Conservation (phyloP, 192 early-diverging fungal species). For the Linnemannia zychae region DNA sequence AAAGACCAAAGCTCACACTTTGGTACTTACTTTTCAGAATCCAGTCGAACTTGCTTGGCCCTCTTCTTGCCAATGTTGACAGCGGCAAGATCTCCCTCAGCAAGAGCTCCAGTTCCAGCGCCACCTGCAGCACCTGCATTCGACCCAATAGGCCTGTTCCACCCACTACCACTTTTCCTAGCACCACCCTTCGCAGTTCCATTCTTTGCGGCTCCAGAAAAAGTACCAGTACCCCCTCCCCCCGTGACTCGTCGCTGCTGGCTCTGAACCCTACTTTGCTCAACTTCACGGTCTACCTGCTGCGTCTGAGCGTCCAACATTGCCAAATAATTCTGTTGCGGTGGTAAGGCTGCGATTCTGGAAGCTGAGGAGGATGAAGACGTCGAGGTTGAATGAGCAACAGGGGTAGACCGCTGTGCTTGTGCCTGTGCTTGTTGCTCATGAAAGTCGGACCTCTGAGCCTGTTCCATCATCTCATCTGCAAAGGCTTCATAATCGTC, state of each 20-base stretch:
- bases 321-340: slow-evolving; percentile 31
- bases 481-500: slow-evolving; percentile 46
- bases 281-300: slow-evolving; percentile 1
- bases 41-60: slow-evolving; percentile 27
- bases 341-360: slow-evolving; percentile 20
- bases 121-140: slow-evolving; percentile 8
- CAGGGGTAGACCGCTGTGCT: not conserved
- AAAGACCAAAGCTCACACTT: not conserved
- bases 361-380: not conserved
- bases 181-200: not conserved
- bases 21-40: slow-evolving; percentile 29
- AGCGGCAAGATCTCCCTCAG: slow-evolving; percentile 20
- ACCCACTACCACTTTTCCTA: not conserved
- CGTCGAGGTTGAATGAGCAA: not conserved
- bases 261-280: not conserved
- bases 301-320: slow-evolving; percentile 15
- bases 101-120: not conserved
- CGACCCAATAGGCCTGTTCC: slow-evolving; percentile 25
- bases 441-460: not conserved
- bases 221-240: not conserved
- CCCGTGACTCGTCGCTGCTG: slow-evolving; percentile 4
- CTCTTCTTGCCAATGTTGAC: slow-evolving; percentile 36
- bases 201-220: not conserved
- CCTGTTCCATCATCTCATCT: slow-evolving; percentile 47
- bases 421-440: not conserved